Evolutionary conservation across 2,329 filamentous ascomycete genomes (phyloP), one percentile per base, ranked within the genome.

Genomic region (Calonectria hongkongensis): DNA sequence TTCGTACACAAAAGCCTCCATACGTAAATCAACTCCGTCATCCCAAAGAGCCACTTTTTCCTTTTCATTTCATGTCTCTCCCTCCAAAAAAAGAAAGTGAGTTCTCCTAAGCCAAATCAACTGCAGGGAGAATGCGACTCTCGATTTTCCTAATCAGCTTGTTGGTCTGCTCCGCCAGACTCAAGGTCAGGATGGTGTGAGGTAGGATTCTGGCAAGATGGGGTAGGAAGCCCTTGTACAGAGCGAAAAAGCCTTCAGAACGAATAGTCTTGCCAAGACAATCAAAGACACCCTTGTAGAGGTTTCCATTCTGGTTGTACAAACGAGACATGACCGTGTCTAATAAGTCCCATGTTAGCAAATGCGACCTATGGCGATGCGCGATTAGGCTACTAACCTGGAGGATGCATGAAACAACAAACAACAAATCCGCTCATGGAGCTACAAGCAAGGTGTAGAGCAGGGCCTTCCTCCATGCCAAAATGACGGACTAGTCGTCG

Each of bases 261-360:
- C 93, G 93, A 73, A 99, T 89, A 0, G 97, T 99, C 86, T 98
- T 96, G 83, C 90, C 91, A 73, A 98, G 85, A 83, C 97, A 99
- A 86, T 99, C 97, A 75, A 98, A 94, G 5, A 97, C 95, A 71
- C 96, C 94, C 78, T 90, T 93, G 88, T 99, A 99, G n/a, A 99
- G 89, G 83, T 98, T 98, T 66, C 97, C 97, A 74, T 96, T 98
- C 84, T 99, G 97, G 87, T 99, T 99, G 89, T 99, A 99, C 88
- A 99, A 93, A 75, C 97, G 94, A 74, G 95, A 97, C 97, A 99
- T 99, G 86, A 99, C 94, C 6, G 97, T 99, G 84, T 99, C 97
- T 90, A 10, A 43, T 30, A 79, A 65, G 25, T 10, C 12, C 41
- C 30, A 28, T 30, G 75, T 58, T 66, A 50, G 66, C 33, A 8